Evolutionary conservation across 2,329 filamentous ascomycete genomes (phyloP).

Genomic region (Fusarium nodosum): DNA sequence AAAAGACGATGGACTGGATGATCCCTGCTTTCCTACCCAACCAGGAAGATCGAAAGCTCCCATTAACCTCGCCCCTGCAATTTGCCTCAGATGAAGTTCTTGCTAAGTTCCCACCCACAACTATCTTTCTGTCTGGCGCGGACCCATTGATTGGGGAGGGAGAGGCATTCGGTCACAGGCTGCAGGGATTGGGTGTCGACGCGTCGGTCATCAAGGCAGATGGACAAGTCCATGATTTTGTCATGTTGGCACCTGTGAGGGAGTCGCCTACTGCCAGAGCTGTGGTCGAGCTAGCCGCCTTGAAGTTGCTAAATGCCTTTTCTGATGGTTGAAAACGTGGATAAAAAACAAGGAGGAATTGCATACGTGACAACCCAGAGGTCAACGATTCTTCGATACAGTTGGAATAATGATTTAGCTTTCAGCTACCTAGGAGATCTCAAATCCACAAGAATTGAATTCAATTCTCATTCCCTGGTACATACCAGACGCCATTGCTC

Average conservation of each 20-base stretch:
- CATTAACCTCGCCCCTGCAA: constrained; percentile 24
- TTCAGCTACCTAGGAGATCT: neutral
- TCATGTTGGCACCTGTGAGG: constrained; percentile 12
- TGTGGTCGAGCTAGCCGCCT: constrained; percentile 27
- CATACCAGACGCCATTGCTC: fast-evolving
- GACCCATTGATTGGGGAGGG: constrained; percentile 28
- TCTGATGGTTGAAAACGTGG: neutral
- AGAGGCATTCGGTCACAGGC: constrained; percentile 24
- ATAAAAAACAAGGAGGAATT: neutral
- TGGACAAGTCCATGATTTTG: constrained; percentile 34
- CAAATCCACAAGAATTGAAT: fast-evolving
- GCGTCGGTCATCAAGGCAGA: constrained; percentile 21
- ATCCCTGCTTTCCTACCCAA: constrained; percentile 17
- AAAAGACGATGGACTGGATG: constrained; percentile 42
- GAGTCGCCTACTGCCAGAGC: constrained; percentile 20
- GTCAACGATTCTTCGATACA: fast-evolving
- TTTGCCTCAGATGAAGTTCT: constrained; percentile 19
- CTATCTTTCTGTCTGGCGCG: constrained; percentile 18
- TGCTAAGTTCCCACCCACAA: constrained; percentile 20
- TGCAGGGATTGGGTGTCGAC: constrained; percentile 21
- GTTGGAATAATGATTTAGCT: no score
- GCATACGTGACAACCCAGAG: fast-evolving
- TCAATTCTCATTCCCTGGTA: neutral
- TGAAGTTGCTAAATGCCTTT: constrained; percentile 13
- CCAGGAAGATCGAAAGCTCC: constrained; percentile 17